Evolutionary conservation across 1,284 basidiomycete genomes (phyloP).

Genomic region (Cryptococcus amylolentus): DNA sequence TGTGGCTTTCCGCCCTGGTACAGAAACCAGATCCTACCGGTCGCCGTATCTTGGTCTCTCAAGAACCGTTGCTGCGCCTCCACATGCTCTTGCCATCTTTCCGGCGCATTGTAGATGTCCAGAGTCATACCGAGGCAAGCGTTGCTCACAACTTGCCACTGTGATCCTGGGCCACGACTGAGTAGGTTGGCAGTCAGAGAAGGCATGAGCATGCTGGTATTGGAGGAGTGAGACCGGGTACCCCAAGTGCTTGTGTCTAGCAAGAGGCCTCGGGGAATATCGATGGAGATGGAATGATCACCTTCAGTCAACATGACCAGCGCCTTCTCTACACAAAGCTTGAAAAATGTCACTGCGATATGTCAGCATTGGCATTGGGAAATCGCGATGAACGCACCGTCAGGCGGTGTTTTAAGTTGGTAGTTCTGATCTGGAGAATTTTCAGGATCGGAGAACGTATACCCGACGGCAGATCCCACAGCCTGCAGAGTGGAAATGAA

Average conservation of each 20-base stretch:
- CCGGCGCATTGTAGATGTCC: slow-evolving; percentile 67
- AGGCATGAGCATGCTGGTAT: slow-evolving; percentile 27
- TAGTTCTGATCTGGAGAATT: slow-evolving; percentile 77
- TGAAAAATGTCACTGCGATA: slow-evolving; percentile 65
- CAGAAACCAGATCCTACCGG: slow-evolving; percentile 62
- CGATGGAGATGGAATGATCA: slow-evolving; percentile 58
- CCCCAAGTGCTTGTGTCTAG: slow-evolving; percentile 71
- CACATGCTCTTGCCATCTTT: slow-evolving; percentile 58
- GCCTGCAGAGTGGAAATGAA: slow-evolving; percentile 58
- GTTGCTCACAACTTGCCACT: slow-evolving; percentile 67
- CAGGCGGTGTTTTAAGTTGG: slow-evolving; percentile 62
- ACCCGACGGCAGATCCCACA: slow-evolving; percentile 59
- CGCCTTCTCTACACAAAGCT: slow-evolving; percentile 57
- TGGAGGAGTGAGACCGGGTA: slow-evolving; percentile 54
- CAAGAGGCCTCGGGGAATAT: slow-evolving; percentile 60
- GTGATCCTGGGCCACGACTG: slow-evolving; percentile 21
- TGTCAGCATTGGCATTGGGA: background rate
- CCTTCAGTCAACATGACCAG: slow-evolving; percentile 59
- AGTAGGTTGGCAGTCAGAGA: slow-evolving; percentile 22
- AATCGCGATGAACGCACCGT: slow-evolving; percentile 57
- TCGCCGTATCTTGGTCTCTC: slow-evolving; percentile 64
- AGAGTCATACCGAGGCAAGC: slow-evolving; percentile 58
- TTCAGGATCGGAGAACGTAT: slow-evolving; percentile 68
- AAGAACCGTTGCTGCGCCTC: slow-evolving; percentile 64
- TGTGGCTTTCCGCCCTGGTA: slow-evolving; percentile 45